These are phyloP conservation scores for Volvox carteri DNA, from an alignment of 163 green algal species.

Conservation along the genomic window DNA sequence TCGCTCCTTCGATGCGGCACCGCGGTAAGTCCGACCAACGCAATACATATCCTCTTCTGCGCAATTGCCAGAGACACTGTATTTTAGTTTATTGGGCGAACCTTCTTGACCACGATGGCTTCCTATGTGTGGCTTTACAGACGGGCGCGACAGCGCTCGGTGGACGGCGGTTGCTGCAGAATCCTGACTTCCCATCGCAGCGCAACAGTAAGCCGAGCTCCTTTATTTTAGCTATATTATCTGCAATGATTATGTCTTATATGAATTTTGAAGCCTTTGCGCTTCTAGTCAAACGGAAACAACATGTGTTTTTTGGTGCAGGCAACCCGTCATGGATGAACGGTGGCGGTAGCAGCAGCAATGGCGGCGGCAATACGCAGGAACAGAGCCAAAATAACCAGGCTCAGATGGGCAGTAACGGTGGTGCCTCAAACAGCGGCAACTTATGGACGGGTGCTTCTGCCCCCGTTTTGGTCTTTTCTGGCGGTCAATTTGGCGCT, in stretches of 20 bases:
- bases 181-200: conserved; percentile 20
- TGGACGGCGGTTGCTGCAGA: conserved; percentile 18
- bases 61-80: not conserved
- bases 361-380: not conserved
- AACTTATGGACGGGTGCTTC: not conserved
- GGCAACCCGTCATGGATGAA: conserved; percentile 18
- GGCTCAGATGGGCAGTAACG: not conserved
- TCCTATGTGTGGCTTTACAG: too few relatives aligned
- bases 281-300: not conserved
- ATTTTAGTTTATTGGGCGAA: not conserved
- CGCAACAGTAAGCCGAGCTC: not conserved
- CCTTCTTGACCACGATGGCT: too few relatives aligned
- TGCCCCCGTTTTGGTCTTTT: not conserved
- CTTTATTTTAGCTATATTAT: not conserved
- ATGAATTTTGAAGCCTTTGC: not conserved
- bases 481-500: not conserved
- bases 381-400: not conserved
- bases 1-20: not conserved
- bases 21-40: not conserved
- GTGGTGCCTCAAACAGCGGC: not conserved
- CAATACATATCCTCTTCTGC: not conserved
- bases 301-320: not conserved
- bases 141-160: not conserved
- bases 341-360: not conserved
- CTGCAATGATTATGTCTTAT: not conserved